Base-by-base conservation (phyloP, 1,284 basidiomycete genomes). In the Sanghuangporus weigelae region DNA sequence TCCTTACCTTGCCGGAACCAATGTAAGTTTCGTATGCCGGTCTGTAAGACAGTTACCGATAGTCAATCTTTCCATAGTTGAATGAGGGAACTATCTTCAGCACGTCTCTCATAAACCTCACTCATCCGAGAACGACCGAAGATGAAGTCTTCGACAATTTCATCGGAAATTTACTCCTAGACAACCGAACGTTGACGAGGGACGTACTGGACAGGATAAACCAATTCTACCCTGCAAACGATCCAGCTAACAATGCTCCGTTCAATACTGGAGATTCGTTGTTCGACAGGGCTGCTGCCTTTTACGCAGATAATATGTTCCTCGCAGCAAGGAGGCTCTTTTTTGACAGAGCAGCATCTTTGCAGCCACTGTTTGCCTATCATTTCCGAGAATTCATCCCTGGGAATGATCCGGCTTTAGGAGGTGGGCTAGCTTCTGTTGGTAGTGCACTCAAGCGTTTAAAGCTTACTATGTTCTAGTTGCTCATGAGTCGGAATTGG, bases 221-320 rank as follows among this genome's bases (percentile, higher is more conserved):
- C 39, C 42, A 58, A 0, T 63, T 80, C 3, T 86, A 77, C 69
- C 81, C 81, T 0, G 78, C 78, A 0, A 81, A 84, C 62, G 81
- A 84, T 61, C 71, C 77, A 10, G 71, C 72, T 8, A 69, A 75
- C 1, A 81, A 81, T 1, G 81, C 77, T 2, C 76, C 78, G 0
- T 85, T 83, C 72, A 81, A 81, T 63, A 85, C 83, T 0, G 83
- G 84, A 0, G 84, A 86, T 68, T 81, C 80, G 7, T 71, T 86
- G 14, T 86, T 83, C 59, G 84, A 86, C 67, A 72, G 84, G 59
- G 80, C 77, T 0, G 78, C 73, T 57, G 75, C 83, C 1, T 86
- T 80, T 79, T 86, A 85, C 67, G 81, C 80, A 0, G 82, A 82
- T 65, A 74, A 78, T 59, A 84, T 84, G 81, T 86, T 78, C 69